phyloP scores from a whole-genome alignment of 805 yeast genomes.

The Brettanomyces bruxellensis region DNA sequence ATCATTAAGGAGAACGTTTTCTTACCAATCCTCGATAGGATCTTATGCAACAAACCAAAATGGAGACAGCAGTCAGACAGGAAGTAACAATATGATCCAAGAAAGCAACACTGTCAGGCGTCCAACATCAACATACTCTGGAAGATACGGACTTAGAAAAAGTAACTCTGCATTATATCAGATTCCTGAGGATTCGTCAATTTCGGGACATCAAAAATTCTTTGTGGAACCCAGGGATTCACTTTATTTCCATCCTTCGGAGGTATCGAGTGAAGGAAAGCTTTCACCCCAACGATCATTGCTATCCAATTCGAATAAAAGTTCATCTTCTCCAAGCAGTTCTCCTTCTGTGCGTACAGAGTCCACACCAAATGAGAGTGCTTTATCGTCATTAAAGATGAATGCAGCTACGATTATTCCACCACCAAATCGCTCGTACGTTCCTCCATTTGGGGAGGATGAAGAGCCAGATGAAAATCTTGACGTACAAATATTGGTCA shows the following conservation, averaged over 20 bases:
- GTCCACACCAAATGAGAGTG: not conserved
- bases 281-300: not conserved
- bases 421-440: not conserved
- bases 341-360: not conserved
- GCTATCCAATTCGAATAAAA: not conserved
- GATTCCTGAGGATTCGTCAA: slow-evolving; percentile 13
- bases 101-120: not conserved
- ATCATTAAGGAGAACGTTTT: slow-evolving; percentile 19
- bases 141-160: not conserved
- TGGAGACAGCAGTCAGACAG: not conserved
- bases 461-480: slow-evolving; percentile 28
- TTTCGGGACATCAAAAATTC: slow-evolving; percentile 3
- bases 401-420: no score
- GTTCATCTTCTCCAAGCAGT: not conserved
- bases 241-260: not conserved
- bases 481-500: slow-evolving; percentile 67
- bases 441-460: not conserved
- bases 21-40: slow-evolving; percentile 22
- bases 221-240: not conserved
- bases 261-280: not conserved
- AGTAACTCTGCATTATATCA: slow-evolving; percentile 8
- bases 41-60: slow-evolving; percentile 6
- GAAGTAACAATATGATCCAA: not conserved
- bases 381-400: no score
- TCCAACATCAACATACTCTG: slow-evolving; percentile 2